A percentile compares a stretch with the other conserved stretches of the same genome.
Evolutionary conservation across 108 stramenopile species (phyloP).

Genomic region (Cyclostephanos tholiformis): DNA sequence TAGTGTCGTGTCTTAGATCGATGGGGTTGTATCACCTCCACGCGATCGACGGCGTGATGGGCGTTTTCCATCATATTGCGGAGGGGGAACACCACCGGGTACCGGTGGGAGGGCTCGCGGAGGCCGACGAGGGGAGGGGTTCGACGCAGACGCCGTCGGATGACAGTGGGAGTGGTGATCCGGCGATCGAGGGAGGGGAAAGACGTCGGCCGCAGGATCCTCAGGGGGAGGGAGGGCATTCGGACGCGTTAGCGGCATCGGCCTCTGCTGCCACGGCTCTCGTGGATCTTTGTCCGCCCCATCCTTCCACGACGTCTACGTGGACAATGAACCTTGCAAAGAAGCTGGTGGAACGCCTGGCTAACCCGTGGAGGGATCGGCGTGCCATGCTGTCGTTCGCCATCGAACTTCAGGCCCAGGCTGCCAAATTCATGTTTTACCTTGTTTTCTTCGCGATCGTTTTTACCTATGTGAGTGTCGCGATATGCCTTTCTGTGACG

Average conservation of each 20-base stretch:
- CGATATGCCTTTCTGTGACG: background rate
- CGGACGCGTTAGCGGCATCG: slow-evolving; percentile 1
- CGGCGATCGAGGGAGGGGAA: background rate
- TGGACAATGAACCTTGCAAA: slow-evolving; percentile 23
- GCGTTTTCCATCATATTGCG: slow-evolving; percentile 62
- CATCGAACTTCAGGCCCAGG: slow-evolving; percentile 92
- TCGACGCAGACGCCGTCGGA: background rate
- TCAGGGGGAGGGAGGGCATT: background rate
- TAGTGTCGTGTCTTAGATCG: slow-evolving; percentile 74
- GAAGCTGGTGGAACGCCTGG: slow-evolving; percentile 41
- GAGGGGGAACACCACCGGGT: slow-evolving; percentile 49
- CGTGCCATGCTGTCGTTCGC: slow-evolving; percentile 86
- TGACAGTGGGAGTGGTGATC: background rate
- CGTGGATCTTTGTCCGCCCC: background rate
- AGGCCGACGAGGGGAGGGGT: background rate
- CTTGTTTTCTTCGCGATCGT: slow-evolving; percentile 94
- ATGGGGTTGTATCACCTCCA: slow-evolving; percentile 80
- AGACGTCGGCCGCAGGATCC: slow-evolving; percentile 1
- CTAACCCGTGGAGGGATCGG: slow-evolving; percentile 77
- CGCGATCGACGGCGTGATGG: slow-evolving; percentile 81
- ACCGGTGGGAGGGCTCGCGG: slow-evolving; percentile 41
- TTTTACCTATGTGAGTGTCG: slow-evolving; percentile 65
- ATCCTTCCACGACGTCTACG: background rate
- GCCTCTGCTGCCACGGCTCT: slow-evolving; percentile 6
- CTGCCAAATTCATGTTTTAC: slow-evolving; percentile 93